Evolutionary conservation across 225 moss, liverwort and hornwort species (phyloP).

Genomic region (Ulota crispa): DNA sequence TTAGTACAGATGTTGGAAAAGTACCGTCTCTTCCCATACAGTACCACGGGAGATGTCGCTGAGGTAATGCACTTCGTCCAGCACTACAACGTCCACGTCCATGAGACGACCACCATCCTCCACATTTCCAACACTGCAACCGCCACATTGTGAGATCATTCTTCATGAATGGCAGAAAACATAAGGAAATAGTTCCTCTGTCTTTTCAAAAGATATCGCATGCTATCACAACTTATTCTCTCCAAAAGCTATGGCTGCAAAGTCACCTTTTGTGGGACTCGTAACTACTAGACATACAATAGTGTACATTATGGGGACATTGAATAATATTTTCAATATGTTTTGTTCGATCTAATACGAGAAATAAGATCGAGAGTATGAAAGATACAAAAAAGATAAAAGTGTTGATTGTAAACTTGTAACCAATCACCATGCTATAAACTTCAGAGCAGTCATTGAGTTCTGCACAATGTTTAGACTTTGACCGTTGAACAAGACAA

Average conservation of each 20-base stretch:
- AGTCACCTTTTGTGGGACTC: neutral
- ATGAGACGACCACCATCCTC: conserved; percentile 77
- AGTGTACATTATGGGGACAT: neutral
- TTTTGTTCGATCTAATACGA: neutral
- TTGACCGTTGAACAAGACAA: neutral
- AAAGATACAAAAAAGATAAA: neutral
- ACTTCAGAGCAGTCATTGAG: neutral
- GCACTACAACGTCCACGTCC: conserved; percentile 77
- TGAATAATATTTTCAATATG: neutral
- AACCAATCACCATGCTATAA: neutral
- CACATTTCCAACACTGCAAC: conserved; percentile 59
- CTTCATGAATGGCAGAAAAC: conserved; percentile 8
- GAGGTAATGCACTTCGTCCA: conserved; percentile 97
- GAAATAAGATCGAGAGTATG: conserved; percentile 5
- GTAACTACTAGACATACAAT: neutral
- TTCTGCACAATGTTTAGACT: conserved; percentile 1
- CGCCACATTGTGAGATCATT: conserved; percentile 13
- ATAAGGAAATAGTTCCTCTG: neutral
- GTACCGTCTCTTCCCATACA: conserved; percentile 96
- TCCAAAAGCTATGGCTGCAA: neutral
- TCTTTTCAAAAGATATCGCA: conserved; percentile 4
- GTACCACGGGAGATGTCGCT: conserved; percentile 96
- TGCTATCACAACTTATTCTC: neutral
- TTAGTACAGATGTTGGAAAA: neutral
- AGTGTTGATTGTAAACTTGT: neutral